Evolutionary conservation across 331 rosid genomes (phyloP), one percentile per base, ranked within the genome.

Genomic region (Quercus phellos): DNA sequence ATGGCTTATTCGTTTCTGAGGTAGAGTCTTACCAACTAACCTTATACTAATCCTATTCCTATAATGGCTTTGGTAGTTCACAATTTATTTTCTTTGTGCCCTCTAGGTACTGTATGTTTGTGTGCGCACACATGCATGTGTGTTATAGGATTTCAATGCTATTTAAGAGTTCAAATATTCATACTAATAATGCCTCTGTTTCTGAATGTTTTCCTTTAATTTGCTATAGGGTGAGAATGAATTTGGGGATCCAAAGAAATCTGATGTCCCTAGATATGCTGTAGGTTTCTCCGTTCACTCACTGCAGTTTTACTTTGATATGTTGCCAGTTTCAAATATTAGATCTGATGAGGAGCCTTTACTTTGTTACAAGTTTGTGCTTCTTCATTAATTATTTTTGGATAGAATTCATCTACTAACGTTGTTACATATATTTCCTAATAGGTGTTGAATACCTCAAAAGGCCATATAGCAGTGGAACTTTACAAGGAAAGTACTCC

Each of bases 401-500:
- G 26, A 58, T 58, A 58, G 50, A 63, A 61, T 19, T 74, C 53
- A 22, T 73, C 64, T 69, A 17, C 34, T 59, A 30, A 74, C 51
- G 4, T 76, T 55, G 26, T 58, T 70, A 54, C 4, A 46, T 51
- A 61, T 64, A 63, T 27, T 26, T 74, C 73, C 64, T 35, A 75
- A 68, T 79, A 93, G 99, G 89, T 89, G 80, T 75, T 94, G 78
- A 90, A 89, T 84, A 94, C 97, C 14, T 88, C 99, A 32, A 94
- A 94, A 87, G 99, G 99, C 77, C 72, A 85, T 72, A 88, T 94
- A 16, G 76, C 83, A 22, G 87, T 89, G 78, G 89, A 89, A 84
- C 90, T 94, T 75, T 56, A 79, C 89, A 94, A 94, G 90, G 97
- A 94, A 17, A 91, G 87, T 72, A 90, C 97, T 81, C 97, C 99